phyloP scores from a whole-genome alignment of 352 stramenopile species.

The Phytophthora pini region DNA sequence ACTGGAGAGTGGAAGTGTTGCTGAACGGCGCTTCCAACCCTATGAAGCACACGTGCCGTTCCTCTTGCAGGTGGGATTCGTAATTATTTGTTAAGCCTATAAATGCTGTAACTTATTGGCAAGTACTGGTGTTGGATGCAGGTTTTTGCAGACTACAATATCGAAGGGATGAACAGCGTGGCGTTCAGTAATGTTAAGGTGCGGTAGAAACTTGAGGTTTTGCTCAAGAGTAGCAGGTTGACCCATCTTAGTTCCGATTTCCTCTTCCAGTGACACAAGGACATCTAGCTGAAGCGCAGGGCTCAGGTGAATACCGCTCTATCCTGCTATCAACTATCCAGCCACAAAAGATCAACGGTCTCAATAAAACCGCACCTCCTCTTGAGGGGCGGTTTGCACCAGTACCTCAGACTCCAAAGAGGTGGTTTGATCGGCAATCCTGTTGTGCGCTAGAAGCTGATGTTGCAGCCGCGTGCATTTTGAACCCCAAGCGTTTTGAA shows the following conservation, averaged over 20 bases:
- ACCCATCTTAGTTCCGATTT: conserved; percentile 61
- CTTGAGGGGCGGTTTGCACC: conserved; percentile 37
- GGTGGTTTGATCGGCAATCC: conserved; percentile 78
- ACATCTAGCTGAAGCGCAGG: conserved; percentile 41
- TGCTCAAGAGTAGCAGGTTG: conserved; percentile 6
- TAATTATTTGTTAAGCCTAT: not conserved
- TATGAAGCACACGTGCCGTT: conserved; percentile 92
- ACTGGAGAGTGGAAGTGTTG: conserved; percentile 85
- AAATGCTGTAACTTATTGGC: not conserved
- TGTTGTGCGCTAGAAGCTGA: conserved; percentile 78
- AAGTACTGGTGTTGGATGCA: conserved; percentile 21
- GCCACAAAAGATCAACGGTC: conserved; percentile 41
- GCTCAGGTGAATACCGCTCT: conserved; percentile 29
- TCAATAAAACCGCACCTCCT: conserved; percentile 26
- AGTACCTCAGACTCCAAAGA: conserved; percentile 34
- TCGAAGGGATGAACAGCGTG: conserved; percentile 92
- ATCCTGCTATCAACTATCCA: conserved; percentile 51
- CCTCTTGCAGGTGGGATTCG: conserved; percentile 69
- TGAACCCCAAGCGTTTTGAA: conserved; percentile 65
- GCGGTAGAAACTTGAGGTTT: not conserved
- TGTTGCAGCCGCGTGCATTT: conserved; percentile 67
- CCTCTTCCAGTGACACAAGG: conserved; percentile 63
- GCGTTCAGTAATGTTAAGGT: conserved; percentile 77
- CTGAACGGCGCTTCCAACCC: conserved; percentile 78
- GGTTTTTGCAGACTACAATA: conserved; percentile 93